Base-by-base conservation (phyloP, 331 rosid species). In the Malus hybrid region DNA sequence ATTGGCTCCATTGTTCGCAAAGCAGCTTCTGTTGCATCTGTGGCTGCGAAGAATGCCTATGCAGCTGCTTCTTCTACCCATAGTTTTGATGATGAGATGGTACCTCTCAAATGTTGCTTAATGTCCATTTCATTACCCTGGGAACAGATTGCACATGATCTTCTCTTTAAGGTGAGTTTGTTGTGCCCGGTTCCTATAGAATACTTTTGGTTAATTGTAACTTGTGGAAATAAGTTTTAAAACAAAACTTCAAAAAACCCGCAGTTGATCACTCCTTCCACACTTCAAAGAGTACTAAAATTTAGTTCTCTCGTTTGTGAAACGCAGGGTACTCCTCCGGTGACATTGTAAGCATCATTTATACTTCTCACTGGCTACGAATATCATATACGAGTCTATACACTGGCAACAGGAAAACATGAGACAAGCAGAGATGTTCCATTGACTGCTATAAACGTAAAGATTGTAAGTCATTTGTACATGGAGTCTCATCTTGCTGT, bases 111-210 rank as follows among this genome's bases (percentile, higher is more conserved):
- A 72, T 95, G 99, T 82, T 89, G 97, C 87, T 84, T 95, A 67
- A 95, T 95, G 97, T 92, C 99, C 78, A 87, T 95, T 78, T 86
- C 98, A 36, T 90, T 95, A 84, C 97, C 99, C 48, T 95, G 99
- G 99, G 99, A 95, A 77, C 79, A 89, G 80, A 95, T 95, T 65
- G 97, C 97, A 12, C 76, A 85, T 70, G 98, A 95, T 87, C 96
- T 95, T 85, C 85, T 95, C 79, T 92, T 90, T 84, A 95, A 90
- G 99, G 99, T 95, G 71, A 86, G 91, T 52, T 78, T 63, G 67
- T 77, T 18, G 19, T 52, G 53, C 68, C 66, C 33, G 34, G 42
- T 61, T 78, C 1, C 62, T 44, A 56, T 36, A 32, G 68, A 66
- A 36, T 57, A 75, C 78, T 33, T 63, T 63, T 64, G 76, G 69